Conservation (phyloP, 2,329 filamentous ascomycete species). For the Aaosphaeria pasadenensis region DNA sequence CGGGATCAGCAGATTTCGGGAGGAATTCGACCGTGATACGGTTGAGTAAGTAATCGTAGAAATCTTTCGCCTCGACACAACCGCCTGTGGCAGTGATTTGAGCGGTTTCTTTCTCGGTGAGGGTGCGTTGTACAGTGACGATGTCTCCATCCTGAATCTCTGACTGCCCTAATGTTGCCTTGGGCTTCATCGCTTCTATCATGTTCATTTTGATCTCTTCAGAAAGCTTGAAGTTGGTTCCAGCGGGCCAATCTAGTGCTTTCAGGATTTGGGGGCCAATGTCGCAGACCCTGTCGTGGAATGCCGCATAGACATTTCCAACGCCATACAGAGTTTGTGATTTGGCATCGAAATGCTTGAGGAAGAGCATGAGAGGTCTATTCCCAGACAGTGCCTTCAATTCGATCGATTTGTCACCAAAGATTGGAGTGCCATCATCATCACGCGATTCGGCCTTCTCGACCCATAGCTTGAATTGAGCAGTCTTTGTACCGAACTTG, state of each 20-base stretch:
- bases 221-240: constrained; percentile 70
- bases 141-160: constrained; percentile 98
- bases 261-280: constrained; percentile 73
- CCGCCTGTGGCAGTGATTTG: constrained; percentile 39
- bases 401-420: constrained; percentile 63
- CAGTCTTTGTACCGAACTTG: constrained; percentile 67
- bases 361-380: constrained; percentile 73
- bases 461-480: constrained; percentile 77
- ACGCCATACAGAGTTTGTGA: constrained; percentile 72
- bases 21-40: constrained; percentile 76
- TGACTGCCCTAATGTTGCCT: constrained; percentile 82
- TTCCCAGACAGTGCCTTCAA: constrained; percentile 51
- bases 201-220: constrained; percentile 98
- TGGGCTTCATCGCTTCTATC: constrained; percentile 92
- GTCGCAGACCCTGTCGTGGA: constrained; percentile 84
- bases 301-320: constrained; percentile 82
- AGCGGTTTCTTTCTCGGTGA: constrained; percentile 46
- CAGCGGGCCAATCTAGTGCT: constrained; percentile 82
- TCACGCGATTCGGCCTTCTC: constrained; percentile 68
- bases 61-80: constrained; percentile 70
- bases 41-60: constrained; percentile 91
- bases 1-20: constrained; percentile 57
- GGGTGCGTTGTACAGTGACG: constrained; percentile 80
- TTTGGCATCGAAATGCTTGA: constrained; percentile 87
- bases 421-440: constrained; percentile 68